phyloP scores from a whole-genome alignment of 192 early-diverging fungal genomes.

The Chytriomyces hyalinus region DNA sequence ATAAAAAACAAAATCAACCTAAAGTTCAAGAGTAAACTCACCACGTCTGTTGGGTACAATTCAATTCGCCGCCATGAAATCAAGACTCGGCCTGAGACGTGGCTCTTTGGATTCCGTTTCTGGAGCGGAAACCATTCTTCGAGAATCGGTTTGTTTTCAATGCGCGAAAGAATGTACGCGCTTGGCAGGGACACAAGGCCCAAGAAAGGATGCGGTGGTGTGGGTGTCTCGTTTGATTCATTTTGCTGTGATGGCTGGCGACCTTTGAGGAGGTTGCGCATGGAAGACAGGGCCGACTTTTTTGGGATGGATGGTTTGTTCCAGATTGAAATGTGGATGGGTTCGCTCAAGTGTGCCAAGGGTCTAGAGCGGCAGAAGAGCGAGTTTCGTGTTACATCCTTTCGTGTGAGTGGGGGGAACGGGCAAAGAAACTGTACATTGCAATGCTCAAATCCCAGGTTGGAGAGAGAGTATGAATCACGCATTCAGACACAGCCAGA shows the following conservation, averaged over 20 bases:
- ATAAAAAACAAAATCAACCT: no score
- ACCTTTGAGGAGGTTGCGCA: background rate
- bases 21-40: background rate
- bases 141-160: background rate
- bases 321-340: constrained; percentile 32
- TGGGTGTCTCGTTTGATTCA: background rate
- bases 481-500: background rate
- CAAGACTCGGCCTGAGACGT: constrained; percentile 24
- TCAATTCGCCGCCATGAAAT: background rate
- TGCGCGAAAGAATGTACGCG: background rate
- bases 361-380: background rate
- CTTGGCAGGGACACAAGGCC: constrained; percentile 14
- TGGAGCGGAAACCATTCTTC: constrained; percentile 29
- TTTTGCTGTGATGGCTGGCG: background rate
- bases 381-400: background rate
- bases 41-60: background rate
- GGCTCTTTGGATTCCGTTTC: constrained; percentile 12
- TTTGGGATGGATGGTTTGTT: constrained; percentile 22
- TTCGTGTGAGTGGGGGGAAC: background rate
- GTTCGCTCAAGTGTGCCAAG: constrained; percentile 19
- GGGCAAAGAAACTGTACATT: background rate
- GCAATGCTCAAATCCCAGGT: constrained; percentile 5
- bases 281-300: background rate
- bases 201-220: constrained; percentile 6
- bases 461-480: background rate